Percentiles rank a stretch among this genome's conserved stretches.
phyloP scores from a whole-genome alignment of 2,329 filamentous ascomycete genomes.

The Parafenestella ontariensis region DNA sequence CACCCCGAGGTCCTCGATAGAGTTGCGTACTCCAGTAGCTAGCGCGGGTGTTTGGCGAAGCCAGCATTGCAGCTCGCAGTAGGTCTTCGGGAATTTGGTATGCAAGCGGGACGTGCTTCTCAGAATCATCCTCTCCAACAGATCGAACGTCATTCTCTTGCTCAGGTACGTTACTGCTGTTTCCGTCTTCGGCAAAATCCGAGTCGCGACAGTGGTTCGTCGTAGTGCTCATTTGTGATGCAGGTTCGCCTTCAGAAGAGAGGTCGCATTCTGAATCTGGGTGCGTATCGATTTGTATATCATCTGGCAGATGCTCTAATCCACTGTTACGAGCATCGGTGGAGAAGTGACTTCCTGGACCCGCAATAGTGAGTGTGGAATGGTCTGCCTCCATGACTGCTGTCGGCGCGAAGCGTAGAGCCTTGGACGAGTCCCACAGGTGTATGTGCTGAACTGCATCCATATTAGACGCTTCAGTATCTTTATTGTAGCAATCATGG shows the following conservation, averaged over 20 bases:
- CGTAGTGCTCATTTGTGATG: not conserved
- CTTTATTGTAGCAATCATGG: not conserved
- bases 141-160: conserved; percentile 8
- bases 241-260: not conserved
- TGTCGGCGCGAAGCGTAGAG: conserved; percentile 17
- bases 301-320: not conserved
- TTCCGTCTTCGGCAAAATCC: conserved; percentile 1
- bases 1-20: conserved; percentile 64
- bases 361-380: not conserved
- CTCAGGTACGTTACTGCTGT: conserved; percentile 1
- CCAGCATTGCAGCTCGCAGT: conserved; percentile 38
- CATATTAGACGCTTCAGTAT: not conserved
- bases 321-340: not conserved
- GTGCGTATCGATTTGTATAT: not conserved
- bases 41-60: conserved; percentile 36
- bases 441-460: conserved; percentile 5
- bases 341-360: not conserved
- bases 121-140: conserved; percentile 16
- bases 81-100: conserved; percentile 43
- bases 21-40: conserved; percentile 71
- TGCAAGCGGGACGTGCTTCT: conserved; percentile 31
- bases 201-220: conserved; percentile 2
- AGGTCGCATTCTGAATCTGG: not conserved
- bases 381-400: not conserved
- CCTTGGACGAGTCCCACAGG: conserved; percentile 9